Percentiles rank a stretch among this genome's conserved stretches.
Evolutionary conservation across 352 stramenopile genomes (phyloP).

Genomic region (Phytophthora cactorum): DNA sequence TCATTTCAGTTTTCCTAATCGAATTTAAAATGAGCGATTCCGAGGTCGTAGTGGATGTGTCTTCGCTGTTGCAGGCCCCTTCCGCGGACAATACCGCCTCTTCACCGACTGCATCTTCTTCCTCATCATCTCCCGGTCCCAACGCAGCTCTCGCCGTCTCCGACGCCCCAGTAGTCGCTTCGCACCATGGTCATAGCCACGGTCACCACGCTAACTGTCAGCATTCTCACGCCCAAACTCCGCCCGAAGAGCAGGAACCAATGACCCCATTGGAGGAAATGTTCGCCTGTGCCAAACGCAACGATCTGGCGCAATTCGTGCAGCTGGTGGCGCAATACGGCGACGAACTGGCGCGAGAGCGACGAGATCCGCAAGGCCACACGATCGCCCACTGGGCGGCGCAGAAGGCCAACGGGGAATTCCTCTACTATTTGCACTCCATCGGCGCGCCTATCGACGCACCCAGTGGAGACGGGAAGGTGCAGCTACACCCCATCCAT

Average conservation of each 20-base stretch:
- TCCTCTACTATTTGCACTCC: slow-evolving; percentile 62
- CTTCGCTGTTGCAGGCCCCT: slow-evolving; percentile 18
- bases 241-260: slow-evolving; percentile 18
- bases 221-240: slow-evolving; percentile 10
- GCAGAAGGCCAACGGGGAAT: slow-evolving; percentile 55
- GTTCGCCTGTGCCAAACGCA: slow-evolving; percentile 65
- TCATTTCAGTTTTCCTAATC: not conserved
- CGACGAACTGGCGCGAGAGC: slow-evolving; percentile 39
- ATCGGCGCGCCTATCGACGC: slow-evolving; percentile 59
- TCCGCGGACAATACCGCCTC: not conserved
- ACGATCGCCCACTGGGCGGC: slow-evolving; percentile 78
- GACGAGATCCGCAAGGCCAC: slow-evolving; percentile 69
- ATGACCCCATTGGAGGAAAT: slow-evolving; percentile 66
- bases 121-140: slow-evolving; percentile 3
- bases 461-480: slow-evolving; percentile 59
- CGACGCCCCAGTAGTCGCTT: slow-evolving; percentile 2
- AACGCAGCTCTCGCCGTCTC: slow-evolving; percentile 5
- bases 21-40: slow-evolving; percentile 22
- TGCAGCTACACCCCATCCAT: slow-evolving; percentile 80
- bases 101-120: not conserved
- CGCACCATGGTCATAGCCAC: slow-evolving; percentile 31
- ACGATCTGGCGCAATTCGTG: slow-evolving; percentile 61
- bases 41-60: slow-evolving; percentile 35
- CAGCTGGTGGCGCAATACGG: slow-evolving; percentile 54
- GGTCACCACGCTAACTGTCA: slow-evolving; percentile 30